Evolutionary conservation across 169 alveolate genomes (phyloP), one percentile per base, ranked within the genome.

Genomic region (Eimeria zaria): DNA sequence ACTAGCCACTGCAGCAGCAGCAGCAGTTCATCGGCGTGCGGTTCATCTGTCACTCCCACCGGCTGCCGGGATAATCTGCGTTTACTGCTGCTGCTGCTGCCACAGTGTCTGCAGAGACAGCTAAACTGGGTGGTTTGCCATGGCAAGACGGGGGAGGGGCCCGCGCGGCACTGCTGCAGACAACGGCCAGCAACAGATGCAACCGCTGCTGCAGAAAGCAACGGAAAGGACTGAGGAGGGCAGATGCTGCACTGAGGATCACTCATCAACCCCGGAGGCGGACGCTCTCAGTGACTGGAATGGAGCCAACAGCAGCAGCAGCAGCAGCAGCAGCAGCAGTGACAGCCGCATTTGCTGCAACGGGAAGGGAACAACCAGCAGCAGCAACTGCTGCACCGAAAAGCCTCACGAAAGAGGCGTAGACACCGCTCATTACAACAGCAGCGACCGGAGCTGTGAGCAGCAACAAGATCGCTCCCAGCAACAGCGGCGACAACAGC

Each of bases 121-220:
- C 64, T 36, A 64, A 62, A 27, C 1, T 24, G 46, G 83, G 44
- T 27, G 44, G 33, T 39, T 8, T 24, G 94, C 94, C 81, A 64
- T 64, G 81, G 81, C 94, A 87, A 64, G 94, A 33, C 58, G 81
- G 53, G 94, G 83, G 81, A 87, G 60, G 81, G 94, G 94, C 64
- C 44, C 81, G 83, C 81, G 94, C n/a, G 60, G 81, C 41, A 46
- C 48, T 46, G 94, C 78, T 27, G 81, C 46, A 64, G 48, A 58
- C 46, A 48, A n/a, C 22, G 46, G 64, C 18, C 94, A 64, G 83
- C 91, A 60, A 58, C 94, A 44, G 81, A 24, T 41, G 64, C 81
- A 41, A 51, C 94, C 44, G 14, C 81, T 22, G 81, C 94, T 60
- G 81, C 84, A 64, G 83, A 51, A 58, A n/a, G 83, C 69, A 24